Evolutionary conservation across 768 basidiomycete genomes (phyloP).

Genomic region (Cystofilobasidium ferigula): DNA sequence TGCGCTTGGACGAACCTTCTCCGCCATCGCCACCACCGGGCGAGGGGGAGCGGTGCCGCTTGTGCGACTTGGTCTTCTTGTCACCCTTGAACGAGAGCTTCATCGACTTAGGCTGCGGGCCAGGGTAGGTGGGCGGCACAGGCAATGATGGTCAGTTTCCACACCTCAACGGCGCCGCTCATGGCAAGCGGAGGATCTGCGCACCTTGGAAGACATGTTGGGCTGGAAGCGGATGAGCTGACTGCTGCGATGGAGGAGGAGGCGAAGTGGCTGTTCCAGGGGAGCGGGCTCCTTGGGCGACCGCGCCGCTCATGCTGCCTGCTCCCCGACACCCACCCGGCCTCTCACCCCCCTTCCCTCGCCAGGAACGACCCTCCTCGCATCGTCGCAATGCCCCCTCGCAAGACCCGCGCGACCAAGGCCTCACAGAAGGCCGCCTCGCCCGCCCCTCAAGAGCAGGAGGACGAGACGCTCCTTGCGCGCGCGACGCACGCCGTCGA

Average conservation of each 20-base stretch:
- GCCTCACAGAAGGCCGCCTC: neutral
- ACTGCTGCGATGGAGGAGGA: neutral
- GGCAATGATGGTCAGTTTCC: too few species aligned
- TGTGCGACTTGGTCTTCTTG: slow-evolving; percentile 22
- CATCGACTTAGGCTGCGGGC: slow-evolving; percentile 16
- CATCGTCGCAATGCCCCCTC: neutral
- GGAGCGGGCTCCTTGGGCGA: too few species aligned
- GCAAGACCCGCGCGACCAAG: neutral
- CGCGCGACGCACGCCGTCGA: neutral
- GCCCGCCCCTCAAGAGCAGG: neutral
- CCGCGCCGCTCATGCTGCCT: too few species aligned
- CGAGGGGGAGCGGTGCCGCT: slow-evolving; percentile 9
- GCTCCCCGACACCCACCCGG: too few species aligned
- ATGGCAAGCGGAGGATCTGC: neutral
- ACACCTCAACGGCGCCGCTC: neutral
- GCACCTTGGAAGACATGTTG: slow-evolving; percentile 1
- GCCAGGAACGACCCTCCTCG: neutral
- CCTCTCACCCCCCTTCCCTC: too few species aligned
- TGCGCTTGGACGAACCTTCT: slow-evolving; percentile 3
- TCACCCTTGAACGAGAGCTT: slow-evolving; percentile 27
- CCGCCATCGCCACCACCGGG: neutral
- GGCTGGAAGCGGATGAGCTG: too few species aligned
- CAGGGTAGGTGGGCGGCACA: too few species aligned
- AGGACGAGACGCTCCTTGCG: neutral
- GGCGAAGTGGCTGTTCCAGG: neutral